phyloP scores from a whole-genome alignment of 2,329 filamentous ascomycete genomes.

The Stachybotrys elegans region DNA sequence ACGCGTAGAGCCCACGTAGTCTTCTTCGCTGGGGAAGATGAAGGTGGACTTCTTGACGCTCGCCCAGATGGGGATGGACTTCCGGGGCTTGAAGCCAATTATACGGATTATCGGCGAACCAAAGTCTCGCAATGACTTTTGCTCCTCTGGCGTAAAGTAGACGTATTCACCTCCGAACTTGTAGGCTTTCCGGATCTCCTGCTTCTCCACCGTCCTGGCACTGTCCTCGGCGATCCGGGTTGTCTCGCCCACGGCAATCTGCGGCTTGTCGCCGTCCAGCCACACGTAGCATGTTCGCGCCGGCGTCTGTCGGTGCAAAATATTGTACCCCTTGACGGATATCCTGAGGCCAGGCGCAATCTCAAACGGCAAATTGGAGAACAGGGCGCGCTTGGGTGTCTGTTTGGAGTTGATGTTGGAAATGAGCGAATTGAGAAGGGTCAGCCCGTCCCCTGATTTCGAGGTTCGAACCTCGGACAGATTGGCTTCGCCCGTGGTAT shows the following conservation, averaged over 20 bases:
- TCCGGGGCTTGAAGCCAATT: constrained; percentile 86
- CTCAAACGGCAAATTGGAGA: constrained; percentile 82
- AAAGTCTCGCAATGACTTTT: constrained; percentile 71
- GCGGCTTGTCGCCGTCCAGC: constrained; percentile 76
- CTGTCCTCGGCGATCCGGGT: constrained; percentile 74
- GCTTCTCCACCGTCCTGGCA: constrained; percentile 69
- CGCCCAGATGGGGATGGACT: constrained; percentile 73
- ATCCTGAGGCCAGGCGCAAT: constrained; percentile 80
- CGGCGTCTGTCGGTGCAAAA: constrained; percentile 78
- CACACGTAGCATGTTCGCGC: constrained; percentile 83
- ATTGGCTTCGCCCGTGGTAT: constrained; percentile 63
- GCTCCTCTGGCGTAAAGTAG: constrained; percentile 79
- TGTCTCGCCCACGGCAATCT: constrained; percentile 72
- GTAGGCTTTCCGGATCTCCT: constrained; percentile 84
- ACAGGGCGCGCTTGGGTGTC: constrained; percentile 76
- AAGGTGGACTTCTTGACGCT: constrained; percentile 83
- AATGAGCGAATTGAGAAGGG: constrained; percentile 71
- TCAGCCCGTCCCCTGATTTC: constrained; percentile 69
- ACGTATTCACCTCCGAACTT: constrained; percentile 93
- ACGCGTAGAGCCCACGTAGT: constrained; percentile 83
- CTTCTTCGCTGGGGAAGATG: constrained; percentile 88
- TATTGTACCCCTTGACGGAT: constrained; percentile 87
- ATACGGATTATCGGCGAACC: constrained; percentile 80
- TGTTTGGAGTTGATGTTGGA: constrained; percentile 90
- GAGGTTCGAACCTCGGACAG: constrained; percentile 51